Conservation (phyloP, 2,329 filamentous ascomycete genomes). For the Thelonectria discophora region DNA sequence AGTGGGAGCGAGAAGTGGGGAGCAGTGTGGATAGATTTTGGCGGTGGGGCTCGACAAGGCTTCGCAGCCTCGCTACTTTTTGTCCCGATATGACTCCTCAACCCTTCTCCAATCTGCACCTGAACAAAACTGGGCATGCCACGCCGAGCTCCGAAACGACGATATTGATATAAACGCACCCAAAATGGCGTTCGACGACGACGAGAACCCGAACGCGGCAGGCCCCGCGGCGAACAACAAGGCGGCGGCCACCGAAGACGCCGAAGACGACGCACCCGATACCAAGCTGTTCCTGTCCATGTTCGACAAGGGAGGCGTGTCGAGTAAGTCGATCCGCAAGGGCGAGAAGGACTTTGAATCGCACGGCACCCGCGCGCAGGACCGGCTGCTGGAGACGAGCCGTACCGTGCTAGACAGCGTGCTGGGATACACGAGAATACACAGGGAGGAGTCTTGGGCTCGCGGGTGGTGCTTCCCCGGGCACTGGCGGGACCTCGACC, state of each 20-base stretch:
- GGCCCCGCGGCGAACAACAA: slow-evolving; percentile 37
- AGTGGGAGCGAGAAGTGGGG: not conserved
- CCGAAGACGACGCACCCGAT: slow-evolving; percentile 85
- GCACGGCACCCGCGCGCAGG: slow-evolving; percentile 86
- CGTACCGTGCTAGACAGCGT: slow-evolving; percentile 90
- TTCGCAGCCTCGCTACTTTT: slow-evolving; percentile 36
- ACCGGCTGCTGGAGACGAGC: slow-evolving; percentile 79
- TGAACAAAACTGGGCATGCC: not conserved
- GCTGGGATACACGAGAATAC: slow-evolving; percentile 78
- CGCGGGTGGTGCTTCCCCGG: slow-evolving; percentile 80
- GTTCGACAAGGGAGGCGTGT: slow-evolving; percentile 60
- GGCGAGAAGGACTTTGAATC: slow-evolving; percentile 98
- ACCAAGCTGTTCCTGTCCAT: slow-evolving; percentile 75
- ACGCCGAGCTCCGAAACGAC: not conserved
- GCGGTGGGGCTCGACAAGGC: slow-evolving; percentile 18
- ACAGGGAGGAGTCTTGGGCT: slow-evolving; percentile 71
- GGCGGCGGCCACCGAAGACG: slow-evolving; percentile 58
- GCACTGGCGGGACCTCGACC: slow-evolving; percentile 52
- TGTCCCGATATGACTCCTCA: slow-evolving; percentile 23
- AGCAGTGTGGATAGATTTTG: not conserved
- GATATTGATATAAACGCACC: not conserved
- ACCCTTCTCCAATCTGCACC: slow-evolving; percentile 6
- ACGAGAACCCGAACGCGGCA: slow-evolving; percentile 49
- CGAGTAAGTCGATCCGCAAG: slow-evolving; percentile 78
- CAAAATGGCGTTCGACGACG: slow-evolving; percentile 57